Evolutionary conservation across 192 early-diverging fungal genomes (phyloP).

Genomic region (Backusella tuberculispora): DNA sequence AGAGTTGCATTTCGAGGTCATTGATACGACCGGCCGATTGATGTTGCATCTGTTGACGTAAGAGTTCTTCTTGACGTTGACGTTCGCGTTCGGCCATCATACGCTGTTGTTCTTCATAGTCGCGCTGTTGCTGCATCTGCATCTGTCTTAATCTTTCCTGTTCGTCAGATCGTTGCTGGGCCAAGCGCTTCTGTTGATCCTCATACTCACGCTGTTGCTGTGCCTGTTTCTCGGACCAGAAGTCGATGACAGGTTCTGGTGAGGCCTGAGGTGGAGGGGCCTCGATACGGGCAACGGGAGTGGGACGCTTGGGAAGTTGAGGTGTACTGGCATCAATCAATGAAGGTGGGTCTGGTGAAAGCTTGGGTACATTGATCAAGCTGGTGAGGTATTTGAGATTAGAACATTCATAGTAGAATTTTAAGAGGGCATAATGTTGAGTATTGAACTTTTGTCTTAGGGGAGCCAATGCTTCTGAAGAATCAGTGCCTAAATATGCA

Average conservation of each 20-base stretch:
- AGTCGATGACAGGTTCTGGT: conserved; percentile 62
- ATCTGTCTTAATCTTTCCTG: conserved; percentile 66
- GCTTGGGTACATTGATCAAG: conserved; percentile 86
- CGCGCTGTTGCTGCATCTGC: conserved; percentile 69
- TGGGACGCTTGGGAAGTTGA: conserved; percentile 57
- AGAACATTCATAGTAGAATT: conserved; percentile 92
- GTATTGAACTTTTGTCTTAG: conserved; percentile 86
- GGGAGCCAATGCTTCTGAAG: conserved; percentile 86
- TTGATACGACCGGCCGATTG: conserved; percentile 78
- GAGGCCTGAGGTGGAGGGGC: conserved; percentile 52
- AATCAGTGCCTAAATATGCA: conserved; percentile 53
- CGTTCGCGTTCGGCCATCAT: conserved; percentile 72
- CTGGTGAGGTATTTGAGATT: conserved; percentile 91
- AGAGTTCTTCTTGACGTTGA: conserved; percentile 73
- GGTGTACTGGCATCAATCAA: conserved; percentile 78
- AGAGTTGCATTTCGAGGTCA: conserved; percentile 82
- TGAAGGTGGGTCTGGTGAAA: conserved; percentile 82
- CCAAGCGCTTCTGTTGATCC: conserved; percentile 63
- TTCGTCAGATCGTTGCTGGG: conserved; percentile 63
- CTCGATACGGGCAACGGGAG: conserved; percentile 31
- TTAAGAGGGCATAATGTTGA: conserved; percentile 83
- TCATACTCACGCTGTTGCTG: conserved; percentile 68
- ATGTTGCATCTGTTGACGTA: conserved; percentile 81
- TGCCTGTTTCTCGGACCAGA: conserved; percentile 65
- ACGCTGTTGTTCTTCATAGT: conserved; percentile 79